Percentiles rank a stretch among this genome's conserved stretches.
These are phyloP conservation scores for Aspergillus funiculosus DNA, from an alignment of 495 filamentous ascomycete genomes.

Conservation along the genomic window DNA sequence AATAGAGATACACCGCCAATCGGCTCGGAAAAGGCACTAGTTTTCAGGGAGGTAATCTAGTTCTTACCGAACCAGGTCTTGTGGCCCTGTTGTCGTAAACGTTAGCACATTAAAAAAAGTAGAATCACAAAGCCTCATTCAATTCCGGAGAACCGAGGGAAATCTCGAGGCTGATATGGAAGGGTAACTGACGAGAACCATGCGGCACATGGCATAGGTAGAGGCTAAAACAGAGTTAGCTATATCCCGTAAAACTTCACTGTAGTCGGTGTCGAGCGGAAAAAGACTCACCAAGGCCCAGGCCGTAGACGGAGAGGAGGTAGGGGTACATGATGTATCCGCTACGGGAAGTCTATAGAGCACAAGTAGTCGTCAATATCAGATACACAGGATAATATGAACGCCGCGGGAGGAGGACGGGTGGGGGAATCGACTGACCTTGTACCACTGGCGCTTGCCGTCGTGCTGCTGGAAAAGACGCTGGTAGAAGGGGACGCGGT, in stretches of 20 bases:
- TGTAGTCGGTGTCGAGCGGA: conserved; percentile 29
- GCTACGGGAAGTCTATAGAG: conserved; percentile 55
- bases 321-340: conserved; percentile 65
- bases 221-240: conserved; percentile 37
- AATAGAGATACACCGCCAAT: conserved; percentile 42
- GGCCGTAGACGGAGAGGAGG: conserved; percentile 62
- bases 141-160: too few relatives aligned
- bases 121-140: too few relatives aligned
- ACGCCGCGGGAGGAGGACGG: background rate
- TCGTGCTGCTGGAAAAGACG: conserved; percentile 75
- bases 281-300: conserved; percentile 45
- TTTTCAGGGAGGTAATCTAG: conserved; percentile 34
- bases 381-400: conserved; percentile 1
- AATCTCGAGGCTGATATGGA: background rate
- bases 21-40: conserved; percentile 16
- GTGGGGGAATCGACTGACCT: conserved; percentile 54
- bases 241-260: background rate
- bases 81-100: conserved; percentile 53
- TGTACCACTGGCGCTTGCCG: conserved; percentile 77
- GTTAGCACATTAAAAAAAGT: conserved; percentile 25
- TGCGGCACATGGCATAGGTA: conserved; percentile 53
- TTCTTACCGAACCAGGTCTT: conserved; percentile 80
- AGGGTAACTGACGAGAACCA: conserved; percentile 47
- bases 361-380: background rate
- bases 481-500: conserved; percentile 82